phyloP scores from a whole-genome alignment of 768 basidiomycete species.

The Pluteus cervinus region DNA sequence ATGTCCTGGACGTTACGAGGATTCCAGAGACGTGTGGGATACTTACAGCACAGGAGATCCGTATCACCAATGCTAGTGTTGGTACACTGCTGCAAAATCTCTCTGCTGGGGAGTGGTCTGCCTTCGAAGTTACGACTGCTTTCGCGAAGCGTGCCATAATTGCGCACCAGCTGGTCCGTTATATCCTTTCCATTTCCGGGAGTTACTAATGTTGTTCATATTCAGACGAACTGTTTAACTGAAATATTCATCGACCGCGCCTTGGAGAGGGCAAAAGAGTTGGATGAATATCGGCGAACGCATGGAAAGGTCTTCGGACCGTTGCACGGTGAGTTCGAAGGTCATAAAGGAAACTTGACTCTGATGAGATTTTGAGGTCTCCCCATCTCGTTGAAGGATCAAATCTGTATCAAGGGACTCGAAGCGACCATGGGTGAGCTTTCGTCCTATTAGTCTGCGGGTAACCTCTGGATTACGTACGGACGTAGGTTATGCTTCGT shows the following conservation, averaged over 20 bases:
- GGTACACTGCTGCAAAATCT: constrained; percentile 46
- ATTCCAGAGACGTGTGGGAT: constrained; percentile 54
- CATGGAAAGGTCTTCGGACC: constrained; percentile 68
- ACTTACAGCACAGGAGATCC: constrained; percentile 44
- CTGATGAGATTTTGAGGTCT: constrained; percentile 25
- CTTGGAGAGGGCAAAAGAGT: constrained; percentile 51
- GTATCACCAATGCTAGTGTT: constrained; percentile 38
- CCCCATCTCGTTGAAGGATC: constrained; percentile 73
- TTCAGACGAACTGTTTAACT: constrained; percentile 73
- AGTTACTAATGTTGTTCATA: not conserved
- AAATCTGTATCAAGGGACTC: constrained; percentile 59
- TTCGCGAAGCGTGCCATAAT: constrained; percentile 75
- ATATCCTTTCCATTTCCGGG: not conserved
- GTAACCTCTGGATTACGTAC: not conserved
- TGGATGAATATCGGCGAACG: constrained; percentile 55
- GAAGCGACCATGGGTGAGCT: constrained; percentile 61
- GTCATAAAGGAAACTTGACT: not conserved
- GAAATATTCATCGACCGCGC: constrained; percentile 80
- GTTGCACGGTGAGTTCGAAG: constrained; percentile 47
- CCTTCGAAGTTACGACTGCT: constrained; percentile 64
- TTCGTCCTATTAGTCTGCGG: not conserved
- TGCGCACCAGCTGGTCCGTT: constrained; percentile 68
- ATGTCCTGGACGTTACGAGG: constrained; percentile 43
- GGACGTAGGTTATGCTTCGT: constrained; percentile 62
- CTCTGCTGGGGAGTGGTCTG: constrained; percentile 47